Evolutionary conservation across 371 early-diverging fungal species (phyloP).

Genomic region (Batrachochytrium dendrobatidis): DNA sequence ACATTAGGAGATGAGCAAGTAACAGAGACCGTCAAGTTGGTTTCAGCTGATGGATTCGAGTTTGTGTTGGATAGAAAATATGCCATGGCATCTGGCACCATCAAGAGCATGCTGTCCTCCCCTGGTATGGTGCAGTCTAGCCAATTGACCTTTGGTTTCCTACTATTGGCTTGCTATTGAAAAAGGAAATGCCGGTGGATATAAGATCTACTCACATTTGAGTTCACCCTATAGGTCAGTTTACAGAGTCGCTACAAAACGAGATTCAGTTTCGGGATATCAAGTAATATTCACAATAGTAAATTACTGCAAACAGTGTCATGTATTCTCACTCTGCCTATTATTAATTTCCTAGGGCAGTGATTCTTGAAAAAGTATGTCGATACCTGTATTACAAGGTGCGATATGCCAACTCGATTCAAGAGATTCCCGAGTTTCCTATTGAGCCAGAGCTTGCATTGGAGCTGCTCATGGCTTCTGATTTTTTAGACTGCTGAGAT

Average conservation of each 20-base stretch:
- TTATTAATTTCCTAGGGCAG: slow-evolving; percentile 51
- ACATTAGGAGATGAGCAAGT: slow-evolving; percentile 6
- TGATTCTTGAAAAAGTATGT: slow-evolving; percentile 86
- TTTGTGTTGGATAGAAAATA: slow-evolving; percentile 82
- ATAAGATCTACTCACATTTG: too few relatives aligned
- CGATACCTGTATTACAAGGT: slow-evolving; percentile 70
- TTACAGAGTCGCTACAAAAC: slow-evolving; percentile 83
- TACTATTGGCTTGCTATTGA: too few relatives aligned
- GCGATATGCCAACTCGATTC: slow-evolving; percentile 34
- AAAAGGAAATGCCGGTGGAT: too few relatives aligned
- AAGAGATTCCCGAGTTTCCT: slow-evolving; percentile 79
- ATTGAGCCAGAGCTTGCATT: slow-evolving; percentile 84
- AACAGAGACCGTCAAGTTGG: slow-evolving; percentile 54
- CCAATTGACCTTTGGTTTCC: not conserved
- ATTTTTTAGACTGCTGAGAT: slow-evolving; percentile 78
- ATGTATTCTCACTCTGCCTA: not conserved
- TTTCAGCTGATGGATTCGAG: slow-evolving; percentile 83
- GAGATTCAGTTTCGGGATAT: slow-evolving; percentile 84
- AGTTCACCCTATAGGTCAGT: slow-evolving; percentile 55
- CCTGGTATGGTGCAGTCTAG: slow-evolving; percentile 45
- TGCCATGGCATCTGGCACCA: slow-evolving; percentile 85
- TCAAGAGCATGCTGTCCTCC: slow-evolving; percentile 84
- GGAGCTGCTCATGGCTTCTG: slow-evolving; percentile 92
- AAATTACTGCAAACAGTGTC: not conserved
- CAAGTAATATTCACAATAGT: slow-evolving; percentile 52